A percentile compares a stretch with the other conserved stretches of the same genome.
Conservation (phyloP, 2,329 filamentous ascomycete genomes). For the Fusarium sp. region DNA sequence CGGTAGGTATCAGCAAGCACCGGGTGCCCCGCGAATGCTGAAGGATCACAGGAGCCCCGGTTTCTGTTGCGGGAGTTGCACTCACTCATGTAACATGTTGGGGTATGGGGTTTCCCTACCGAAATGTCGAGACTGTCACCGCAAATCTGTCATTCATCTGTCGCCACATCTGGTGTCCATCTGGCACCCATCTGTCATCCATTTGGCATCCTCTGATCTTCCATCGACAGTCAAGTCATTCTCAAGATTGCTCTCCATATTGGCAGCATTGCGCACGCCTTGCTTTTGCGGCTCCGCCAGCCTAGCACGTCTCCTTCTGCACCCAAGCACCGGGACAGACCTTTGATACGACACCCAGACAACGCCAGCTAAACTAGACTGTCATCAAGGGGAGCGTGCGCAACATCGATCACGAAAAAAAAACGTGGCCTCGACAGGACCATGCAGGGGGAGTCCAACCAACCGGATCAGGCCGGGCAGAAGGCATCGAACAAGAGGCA, state of each 20-base stretch:
- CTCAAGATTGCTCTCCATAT: background rate
- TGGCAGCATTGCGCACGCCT: background rate
- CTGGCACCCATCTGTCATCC: too few species aligned
- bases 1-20: background rate
- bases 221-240: background rate
- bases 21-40: slow-evolving; percentile 4
- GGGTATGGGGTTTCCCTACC: background rate
- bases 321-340: background rate
- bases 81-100: background rate
- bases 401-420: background rate
- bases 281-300: slow-evolving; percentile 33
- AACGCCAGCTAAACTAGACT: background rate
- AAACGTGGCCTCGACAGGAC: slow-evolving; percentile 21
- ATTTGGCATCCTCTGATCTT: background rate
- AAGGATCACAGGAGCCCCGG: background rate
- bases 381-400: slow-evolving; percentile 5
- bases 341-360: background rate
- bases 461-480: slow-evolving; percentile 2
- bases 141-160: background rate
- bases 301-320: background rate
- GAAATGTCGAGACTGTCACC: background rate
- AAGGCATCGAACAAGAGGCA: slow-evolving; percentile 7
- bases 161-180: too few species aligned
- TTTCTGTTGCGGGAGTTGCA: background rate
- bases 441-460: background rate